Evolutionary conservation across 805 yeast genomes (phyloP), one percentile per base, ranked within the genome.

Genomic region (Danielozyma ontarioensis): DNA sequence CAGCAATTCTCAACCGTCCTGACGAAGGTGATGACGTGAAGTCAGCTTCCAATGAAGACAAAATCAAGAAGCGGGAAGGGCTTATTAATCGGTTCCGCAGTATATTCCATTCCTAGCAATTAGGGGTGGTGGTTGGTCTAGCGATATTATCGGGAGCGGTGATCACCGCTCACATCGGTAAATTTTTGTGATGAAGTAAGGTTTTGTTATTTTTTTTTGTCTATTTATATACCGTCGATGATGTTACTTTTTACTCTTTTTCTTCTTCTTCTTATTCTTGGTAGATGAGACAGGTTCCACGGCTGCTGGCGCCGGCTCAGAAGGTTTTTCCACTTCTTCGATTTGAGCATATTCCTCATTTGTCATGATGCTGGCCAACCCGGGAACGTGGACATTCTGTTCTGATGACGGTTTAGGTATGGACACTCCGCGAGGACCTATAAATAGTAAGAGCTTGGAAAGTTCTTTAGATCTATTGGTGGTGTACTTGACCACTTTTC

Each of bases 401-500:
- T 29, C 35, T 39, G 13, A 34, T 41, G 31, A 35, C 33, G 24
- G 34, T 39, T 11, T 28, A 27, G 5, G 37, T 25, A n/a, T 27
- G 17, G 21, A 39, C 43, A 79, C 81, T 3, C 80, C 80, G 34
- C 69, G 62, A 4, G 88, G 88, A 0, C 95, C 95, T 30, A 87
- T 50, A 5, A 84, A 82, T 31, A 84, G 74, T 52, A 84, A 60
- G 15, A 87, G 51, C 44, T 89, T 72, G 16, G 85, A 77, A 28
- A 88, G 72, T 54, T 87, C 95, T 52, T 86, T 85, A 30, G 70
- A 59, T 43, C 80, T 80, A 41, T 63, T 61, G 1, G 90, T 78
- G 38, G 64, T 67, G 51, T 68, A 76, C 39, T 68, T 70, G 55
- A 79, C 72, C 39, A 79, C 70, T 26, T 78, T 67, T 5, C 89